Base-by-base conservation (phyloP, 306 rosid species). In the Hippophae gyantsensis region DNA sequence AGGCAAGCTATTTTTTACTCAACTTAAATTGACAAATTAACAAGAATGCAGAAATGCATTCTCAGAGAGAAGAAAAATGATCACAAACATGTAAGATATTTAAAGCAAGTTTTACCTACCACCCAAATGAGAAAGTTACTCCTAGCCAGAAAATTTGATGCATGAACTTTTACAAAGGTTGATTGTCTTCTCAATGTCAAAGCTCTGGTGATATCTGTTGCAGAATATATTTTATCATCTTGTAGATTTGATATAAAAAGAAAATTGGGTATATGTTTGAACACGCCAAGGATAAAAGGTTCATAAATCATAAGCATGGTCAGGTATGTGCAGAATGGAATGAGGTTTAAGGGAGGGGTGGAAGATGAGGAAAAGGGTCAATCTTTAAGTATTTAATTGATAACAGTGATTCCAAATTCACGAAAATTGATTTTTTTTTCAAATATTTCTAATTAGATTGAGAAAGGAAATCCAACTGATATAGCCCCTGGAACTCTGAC, bases 171-270 rank as follows among this genome's bases (percentile, higher is more conserved):
- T 68, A 84, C 95, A 76, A 92, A 85, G 68, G 85, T 73, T 61
- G 96, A 84, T 64, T 92, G 99, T 76, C 99, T 86, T 72, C 69
- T 79, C 88, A 85, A 67, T 42, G 81, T 86, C 79, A 74, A 43
- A 76, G 84, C 81, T 64, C 79, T 81, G 13, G 97, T 80, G 60
- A 79, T 66, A 63, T 80, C 99, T 92, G 82, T 66, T 60, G 43
- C 23, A 56, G 46, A 66, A 62, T 10, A 43, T 44, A 57, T 57
- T 25, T 10, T 14, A 10, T 56, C 68, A 69, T 58, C 55, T 54
- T 44, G 9, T 14, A 10, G 14, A 55, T 6, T 54, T 48, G 42
- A 42, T 8, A 13, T 38, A 42, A 10, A 71, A 42, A 8, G 10
- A 41, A 18, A 18, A 18, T 23, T 46, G 67, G 12, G 32, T 27